These are phyloP conservation scores for Scheffersomyces segobiensis DNA, from an alignment of 1,139 yeast species.

Conservation along the genomic window DNA sequence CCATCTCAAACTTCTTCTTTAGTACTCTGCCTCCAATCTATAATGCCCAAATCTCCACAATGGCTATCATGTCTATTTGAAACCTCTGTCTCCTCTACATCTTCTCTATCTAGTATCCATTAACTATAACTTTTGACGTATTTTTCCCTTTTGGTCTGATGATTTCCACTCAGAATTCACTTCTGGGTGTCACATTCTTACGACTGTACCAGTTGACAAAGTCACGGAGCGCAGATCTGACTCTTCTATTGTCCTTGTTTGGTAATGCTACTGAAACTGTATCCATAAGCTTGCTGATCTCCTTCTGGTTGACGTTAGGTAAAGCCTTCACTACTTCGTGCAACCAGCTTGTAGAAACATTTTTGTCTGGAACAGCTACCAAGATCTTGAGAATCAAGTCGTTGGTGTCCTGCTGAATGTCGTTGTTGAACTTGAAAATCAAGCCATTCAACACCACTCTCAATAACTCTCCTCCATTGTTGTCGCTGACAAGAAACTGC, in stretches of 20 bases:
- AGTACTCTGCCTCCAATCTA: not conserved
- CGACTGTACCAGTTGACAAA: slow-evolving; percentile 83
- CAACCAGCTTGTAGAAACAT: slow-evolving; percentile 59
- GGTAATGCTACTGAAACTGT: slow-evolving; percentile 61
- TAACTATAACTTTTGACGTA: not conserved
- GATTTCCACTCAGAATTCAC: slow-evolving; percentile 18
- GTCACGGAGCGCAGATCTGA: slow-evolving; percentile 68
- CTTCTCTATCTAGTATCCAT: not conserved
- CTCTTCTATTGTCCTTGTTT: slow-evolving; percentile 71
- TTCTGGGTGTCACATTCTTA: slow-evolving; percentile 65
- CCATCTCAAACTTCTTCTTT: not conserved
- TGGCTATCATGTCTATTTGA: not conserved
- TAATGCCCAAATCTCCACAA: not conserved
- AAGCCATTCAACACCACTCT: slow-evolving; percentile 62
- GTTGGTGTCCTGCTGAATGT: slow-evolving; percentile 72
- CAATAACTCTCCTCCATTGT: slow-evolving; percentile 60
- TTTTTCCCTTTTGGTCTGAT: not conserved
- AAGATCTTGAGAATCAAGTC: slow-evolving; percentile 71
- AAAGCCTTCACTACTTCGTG: slow-evolving; percentile 53
- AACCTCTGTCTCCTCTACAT: not conserved
- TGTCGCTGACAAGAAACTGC: slow-evolving; percentile 34
- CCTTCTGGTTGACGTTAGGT: slow-evolving; percentile 68
- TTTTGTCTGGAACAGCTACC: slow-evolving; percentile 47
- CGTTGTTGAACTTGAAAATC: slow-evolving; percentile 69
- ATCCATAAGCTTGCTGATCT: slow-evolving; percentile 58